Evolutionary conservation across 2,329 filamentous ascomycete genomes (phyloP).

Genomic region (Chaetomium sp.): DNA sequence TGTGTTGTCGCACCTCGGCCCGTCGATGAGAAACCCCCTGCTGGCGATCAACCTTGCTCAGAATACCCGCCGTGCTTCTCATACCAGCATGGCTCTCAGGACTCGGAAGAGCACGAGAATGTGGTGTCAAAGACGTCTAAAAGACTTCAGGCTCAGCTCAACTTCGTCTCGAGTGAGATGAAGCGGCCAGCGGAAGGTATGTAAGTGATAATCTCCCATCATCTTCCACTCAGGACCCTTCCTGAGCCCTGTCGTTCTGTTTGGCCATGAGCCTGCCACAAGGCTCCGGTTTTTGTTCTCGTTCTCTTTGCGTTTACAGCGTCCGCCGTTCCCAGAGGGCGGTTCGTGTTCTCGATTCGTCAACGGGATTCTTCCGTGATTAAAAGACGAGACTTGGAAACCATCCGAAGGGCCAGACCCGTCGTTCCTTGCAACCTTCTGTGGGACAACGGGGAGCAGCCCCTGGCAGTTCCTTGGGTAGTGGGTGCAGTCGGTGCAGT

Average conservation of each 20-base stretch:
- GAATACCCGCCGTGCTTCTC: slow-evolving; percentile 55
- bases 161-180: slow-evolving; percentile 20
- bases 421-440: slow-evolving; percentile 17
- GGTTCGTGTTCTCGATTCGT: slow-evolving; percentile 32
- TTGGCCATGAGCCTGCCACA: slow-evolving; percentile 28
- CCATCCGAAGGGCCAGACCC: slow-evolving; percentile 20
- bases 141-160: slow-evolving; percentile 33
- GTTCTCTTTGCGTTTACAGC: slow-evolving; percentile 14
- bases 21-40: slow-evolving; percentile 35
- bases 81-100: slow-evolving; percentile 43
- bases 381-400: slow-evolving; percentile 35
- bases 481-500: slow-evolving; percentile 27
- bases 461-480: slow-evolving; percentile 23
- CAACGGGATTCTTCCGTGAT: slow-evolving; percentile 29
- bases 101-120: not conserved
- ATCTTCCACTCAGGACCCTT: slow-evolving; percentile 25
- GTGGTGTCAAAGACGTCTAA: slow-evolving; percentile 20
- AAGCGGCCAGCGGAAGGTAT: slow-evolving; percentile 29
- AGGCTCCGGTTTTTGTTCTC: slow-evolving; percentile 26
- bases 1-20: not conserved
- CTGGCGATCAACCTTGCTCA: slow-evolving; percentile 49
- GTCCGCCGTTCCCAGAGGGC: slow-evolving; percentile 19
- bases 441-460: slow-evolving; percentile 4
- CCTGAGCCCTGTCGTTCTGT: slow-evolving; percentile 24
- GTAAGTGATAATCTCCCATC: slow-evolving; percentile 33